phyloP scores from a whole-genome alignment of 306 rosid species.

The Cucurbita pepo region DNA sequence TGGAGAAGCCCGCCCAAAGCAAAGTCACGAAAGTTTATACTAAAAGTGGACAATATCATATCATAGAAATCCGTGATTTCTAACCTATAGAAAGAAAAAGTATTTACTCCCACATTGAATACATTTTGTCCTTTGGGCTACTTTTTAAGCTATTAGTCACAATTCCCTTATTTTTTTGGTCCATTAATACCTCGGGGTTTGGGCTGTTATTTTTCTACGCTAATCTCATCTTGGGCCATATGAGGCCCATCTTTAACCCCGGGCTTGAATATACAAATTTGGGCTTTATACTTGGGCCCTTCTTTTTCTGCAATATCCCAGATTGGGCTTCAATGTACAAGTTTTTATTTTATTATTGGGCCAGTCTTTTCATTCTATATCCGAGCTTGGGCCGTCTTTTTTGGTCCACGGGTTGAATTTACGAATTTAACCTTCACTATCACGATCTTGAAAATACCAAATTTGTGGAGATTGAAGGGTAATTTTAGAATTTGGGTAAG shows the following conservation, averaged over 20 bases:
- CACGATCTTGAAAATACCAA: neutral
- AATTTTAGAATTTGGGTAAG: neutral
- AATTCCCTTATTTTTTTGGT: no score
- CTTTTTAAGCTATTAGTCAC: no score
- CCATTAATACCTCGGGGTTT: no score
- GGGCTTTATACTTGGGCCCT: neutral
- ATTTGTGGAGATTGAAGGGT: neutral
- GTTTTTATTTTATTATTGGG: neutral
- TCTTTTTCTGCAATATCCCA: neutral
- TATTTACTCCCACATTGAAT: no score
- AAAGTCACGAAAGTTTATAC: no score
- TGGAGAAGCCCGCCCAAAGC: no score
- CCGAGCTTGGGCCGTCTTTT: neutral
- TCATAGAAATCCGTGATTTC: no score
- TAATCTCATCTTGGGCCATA: neutral
- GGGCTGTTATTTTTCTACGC: neutral
- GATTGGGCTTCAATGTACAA: neutral
- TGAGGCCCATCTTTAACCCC: neutral
- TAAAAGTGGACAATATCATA: no score
- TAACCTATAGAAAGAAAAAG: no score
- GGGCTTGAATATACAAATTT: neutral
- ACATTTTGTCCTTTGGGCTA: no score
- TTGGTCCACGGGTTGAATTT: neutral
- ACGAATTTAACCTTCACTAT: neutral
- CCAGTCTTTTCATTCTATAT: neutral